Evolutionary conservation across 352 stramenopile genomes (phyloP).

Genomic region (Pythium utonaiense): DNA sequence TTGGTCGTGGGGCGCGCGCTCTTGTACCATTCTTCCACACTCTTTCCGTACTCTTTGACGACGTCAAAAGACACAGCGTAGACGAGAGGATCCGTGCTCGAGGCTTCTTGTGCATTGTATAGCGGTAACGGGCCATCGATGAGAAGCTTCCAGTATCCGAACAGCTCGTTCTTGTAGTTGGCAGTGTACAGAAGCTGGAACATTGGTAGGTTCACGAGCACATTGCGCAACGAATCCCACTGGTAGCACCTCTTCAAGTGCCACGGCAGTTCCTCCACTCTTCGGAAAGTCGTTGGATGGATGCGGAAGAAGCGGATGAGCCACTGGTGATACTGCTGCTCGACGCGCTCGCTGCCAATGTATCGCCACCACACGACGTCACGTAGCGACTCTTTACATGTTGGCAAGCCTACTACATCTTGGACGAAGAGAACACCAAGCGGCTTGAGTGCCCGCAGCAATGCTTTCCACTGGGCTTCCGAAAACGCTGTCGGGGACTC

Average conservation of each 20-base stretch:
- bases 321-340: conserved; percentile 78
- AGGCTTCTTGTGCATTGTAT: conserved; percentile 31
- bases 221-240: conserved; percentile 82
- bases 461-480: conserved; percentile 60
- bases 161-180: conserved; percentile 89
- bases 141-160: conserved; percentile 88
- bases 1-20: conserved; percentile 68
- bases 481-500: conserved; percentile 48
- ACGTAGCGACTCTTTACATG: conserved; percentile 86
- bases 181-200: conserved; percentile 91
- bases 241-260: conserved; percentile 89
- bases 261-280: conserved; percentile 90
- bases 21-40: conserved; percentile 86
- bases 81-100: conserved; percentile 28
- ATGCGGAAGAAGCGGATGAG: conserved; percentile 83
- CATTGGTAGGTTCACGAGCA: conserved; percentile 88
- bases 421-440: conserved; percentile 81
- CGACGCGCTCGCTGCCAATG: conserved; percentile 63
- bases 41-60: conserved; percentile 89
- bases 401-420: conserved; percentile 81
- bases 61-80: conserved; percentile 87
- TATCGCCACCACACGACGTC: conserved; percentile 88
- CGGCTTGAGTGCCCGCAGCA: conserved; percentile 66
- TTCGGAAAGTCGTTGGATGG: conserved; percentile 74
- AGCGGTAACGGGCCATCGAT: conserved; percentile 68